Percentiles rank a stretch among this genome's conserved stretches.
These are phyloP conservation scores for Aspergillus sp. DNA, from an alignment of 2,329 filamentous ascomycete species.

Conservation along the genomic window DNA sequence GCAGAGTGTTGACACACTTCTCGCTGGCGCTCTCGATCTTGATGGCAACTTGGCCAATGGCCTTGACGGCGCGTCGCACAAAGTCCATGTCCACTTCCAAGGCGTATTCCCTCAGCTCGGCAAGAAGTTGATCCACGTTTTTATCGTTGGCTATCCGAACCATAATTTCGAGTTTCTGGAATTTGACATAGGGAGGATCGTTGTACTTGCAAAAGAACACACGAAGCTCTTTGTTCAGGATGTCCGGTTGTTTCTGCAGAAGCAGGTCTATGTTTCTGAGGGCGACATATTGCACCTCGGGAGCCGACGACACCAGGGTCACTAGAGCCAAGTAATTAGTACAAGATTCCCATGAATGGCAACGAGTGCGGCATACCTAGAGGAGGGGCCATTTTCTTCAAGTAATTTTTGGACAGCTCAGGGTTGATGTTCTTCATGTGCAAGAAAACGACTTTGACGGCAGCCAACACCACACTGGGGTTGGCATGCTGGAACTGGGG, in stretches of 20 bases:
- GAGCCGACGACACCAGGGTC: conserved; percentile 89
- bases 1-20: conserved; percentile 88
- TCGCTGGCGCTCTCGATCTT: conserved; percentile 96
- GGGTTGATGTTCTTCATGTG: conserved; percentile 85
- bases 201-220: conserved; percentile 99
- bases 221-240: conserved; percentile 92
- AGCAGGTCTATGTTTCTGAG: conserved; percentile 94
- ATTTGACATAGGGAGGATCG: conserved; percentile 94
- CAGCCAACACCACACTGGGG: conserved; percentile 92
- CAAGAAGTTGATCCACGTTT: conserved; percentile 91
- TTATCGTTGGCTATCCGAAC: conserved; percentile 96
- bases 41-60: conserved; percentile 96
- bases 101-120: conserved; percentile 95
- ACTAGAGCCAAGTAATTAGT: conserved; percentile 56
- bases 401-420: conserved; percentile 78
- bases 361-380: conserved; percentile 60
- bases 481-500: conserved; percentile 99
- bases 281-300: conserved; percentile 97
- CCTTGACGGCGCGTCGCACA: conserved; percentile 87
- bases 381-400: conserved; percentile 98
- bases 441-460: conserved; percentile 94
- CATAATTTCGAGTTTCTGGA: conserved; percentile 98
- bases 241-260: conserved; percentile 92
- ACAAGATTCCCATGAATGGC: background rate
- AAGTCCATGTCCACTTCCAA: conserved; percentile 99